Evolutionary conservation across 768 basidiomycete genomes (phyloP), one percentile per base, ranked within the genome.

Genomic region (Tricholoma bakamatsutake): DNA sequence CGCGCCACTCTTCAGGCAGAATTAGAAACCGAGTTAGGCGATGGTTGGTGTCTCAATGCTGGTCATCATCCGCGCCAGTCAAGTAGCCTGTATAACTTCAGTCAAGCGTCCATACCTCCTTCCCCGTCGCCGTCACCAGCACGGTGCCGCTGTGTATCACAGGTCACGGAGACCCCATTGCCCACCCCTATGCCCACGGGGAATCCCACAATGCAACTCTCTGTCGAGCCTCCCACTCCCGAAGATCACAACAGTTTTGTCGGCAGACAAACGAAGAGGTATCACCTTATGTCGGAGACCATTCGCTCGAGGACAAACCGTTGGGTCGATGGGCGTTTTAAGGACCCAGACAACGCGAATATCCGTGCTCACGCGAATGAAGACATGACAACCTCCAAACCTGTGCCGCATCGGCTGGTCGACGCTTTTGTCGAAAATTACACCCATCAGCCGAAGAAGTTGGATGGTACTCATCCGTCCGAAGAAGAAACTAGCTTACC

Each of bases 311-410:
- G 85, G 37, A 86, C 85, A 42, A 70, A 69, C 48, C 78, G 77
- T 27, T 87, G 82, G 84, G 76, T 76, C 35, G 80, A 82, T 61
- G 79, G 79, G 21, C 76, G 84, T 47, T 81, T 84, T 55, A 67
- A 68, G 35, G 71, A 72, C 55, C 53, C 63, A 57, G 50, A 52
- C 35, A 43, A n/a, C 18, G 30, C 15, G 17, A 51, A 50, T 52
- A 55, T 50, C 56, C 15, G 51, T 15, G 21, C 53, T 43, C 42
- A 15, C 24, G 43, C 46, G 17, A 52, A 54, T 28, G 35, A 43
- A n/a, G 56, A 53, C n/a, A 50, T 47, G 31, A 58, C 50, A 35
- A 52, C 63, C 39, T 31, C 62, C 9, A 60, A 62, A 11, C 71
- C 73, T 7, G 61, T 79, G 11, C 73, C 75, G 7, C 66, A 73